A percentile compares a stretch with the other conserved stretches of the same genome.
phyloP scores from a whole-genome alignment of 768 basidiomycete species.

The Auricularia cornea region DNA sequence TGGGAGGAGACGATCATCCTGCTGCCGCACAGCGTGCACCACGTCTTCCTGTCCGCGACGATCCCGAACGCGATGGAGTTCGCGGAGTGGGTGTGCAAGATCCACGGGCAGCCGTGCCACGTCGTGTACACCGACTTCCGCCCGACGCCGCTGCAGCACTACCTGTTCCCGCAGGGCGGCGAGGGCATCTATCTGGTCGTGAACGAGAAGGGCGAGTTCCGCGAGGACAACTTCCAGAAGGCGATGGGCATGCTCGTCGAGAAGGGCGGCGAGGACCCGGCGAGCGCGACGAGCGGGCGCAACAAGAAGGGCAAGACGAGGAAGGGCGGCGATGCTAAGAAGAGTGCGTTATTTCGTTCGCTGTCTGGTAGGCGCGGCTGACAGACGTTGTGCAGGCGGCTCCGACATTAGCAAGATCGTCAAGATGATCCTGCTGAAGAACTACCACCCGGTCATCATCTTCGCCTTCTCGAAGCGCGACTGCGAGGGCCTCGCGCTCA shows the following conservation, averaged over 20 bases:
- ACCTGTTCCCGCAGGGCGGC: constrained; percentile 92
- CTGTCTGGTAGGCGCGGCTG: too few species aligned
- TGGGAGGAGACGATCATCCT: constrained; percentile 99
- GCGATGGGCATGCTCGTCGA: constrained; percentile 94
- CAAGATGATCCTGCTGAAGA: constrained; percentile 96
- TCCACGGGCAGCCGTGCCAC: constrained; percentile 96
- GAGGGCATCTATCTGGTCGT: constrained; percentile 97
- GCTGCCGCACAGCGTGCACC: constrained; percentile 90
- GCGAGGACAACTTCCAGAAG: constrained; percentile 95
- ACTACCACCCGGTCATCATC: constrained; percentile 96
- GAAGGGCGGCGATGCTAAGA: constrained; percentile 69
- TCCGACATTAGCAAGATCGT: constrained; percentile 97
- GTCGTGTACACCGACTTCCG: constrained; percentile 99
- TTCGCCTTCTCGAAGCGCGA: constrained; percentile 98
- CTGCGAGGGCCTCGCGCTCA: constrained; percentile 87
- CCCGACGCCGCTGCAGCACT: constrained; percentile 95
- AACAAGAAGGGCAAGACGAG: constrained; percentile 87
- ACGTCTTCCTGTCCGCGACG: constrained; percentile 97
- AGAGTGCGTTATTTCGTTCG: constrained; percentile 57
- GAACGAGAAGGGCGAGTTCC: constrained; percentile 96
- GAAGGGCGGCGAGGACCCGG: constrained; percentile 80
- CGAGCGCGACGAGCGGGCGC: constrained; percentile 75
- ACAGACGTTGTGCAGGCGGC: constrained; percentile 43
- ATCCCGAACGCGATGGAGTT: constrained; percentile 99
- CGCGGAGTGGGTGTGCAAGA: constrained; percentile 97